phyloP scores from a whole-genome alignment of 2,329 filamentous ascomycete species.

The Zarea fungicola region DNA sequence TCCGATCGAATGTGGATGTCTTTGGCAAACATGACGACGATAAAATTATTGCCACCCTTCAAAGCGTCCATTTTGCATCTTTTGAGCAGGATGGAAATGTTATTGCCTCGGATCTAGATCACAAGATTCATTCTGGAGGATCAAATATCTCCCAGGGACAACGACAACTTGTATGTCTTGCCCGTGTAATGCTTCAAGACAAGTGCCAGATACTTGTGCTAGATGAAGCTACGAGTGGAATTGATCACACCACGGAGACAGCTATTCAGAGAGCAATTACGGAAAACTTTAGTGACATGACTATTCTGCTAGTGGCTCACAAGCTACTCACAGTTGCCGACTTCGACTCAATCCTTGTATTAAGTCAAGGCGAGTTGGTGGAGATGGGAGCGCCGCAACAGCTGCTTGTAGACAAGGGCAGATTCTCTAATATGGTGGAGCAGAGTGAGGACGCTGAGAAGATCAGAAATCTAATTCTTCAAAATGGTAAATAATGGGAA shows the following conservation, averaged over 20 bases:
- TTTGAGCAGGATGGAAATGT: not conserved
- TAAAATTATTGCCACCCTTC: slow-evolving; percentile 58
- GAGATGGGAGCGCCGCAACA: slow-evolving; percentile 56
- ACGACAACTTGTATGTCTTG: slow-evolving; percentile 63
- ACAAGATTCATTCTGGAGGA: slow-evolving; percentile 57
- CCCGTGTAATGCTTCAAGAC: slow-evolving; percentile 43
- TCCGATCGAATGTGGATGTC: slow-evolving; percentile 67
- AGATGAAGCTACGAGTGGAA: slow-evolving; percentile 66
- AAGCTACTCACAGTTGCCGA: slow-evolving; percentile 64
- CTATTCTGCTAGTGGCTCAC: slow-evolving; percentile 65
- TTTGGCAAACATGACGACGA: slow-evolving; percentile 60
- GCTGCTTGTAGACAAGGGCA: slow-evolving; percentile 44
- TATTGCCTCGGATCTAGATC: slow-evolving; percentile 43
- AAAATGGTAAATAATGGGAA: not conserved
- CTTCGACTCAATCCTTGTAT: slow-evolving; percentile 62
- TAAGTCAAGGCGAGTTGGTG: slow-evolving; percentile 57
- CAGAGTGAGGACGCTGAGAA: slow-evolving; percentile 2
- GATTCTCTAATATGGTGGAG: slow-evolving; percentile 47
- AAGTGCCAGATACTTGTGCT: slow-evolving; percentile 11
- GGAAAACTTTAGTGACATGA: slow-evolving; percentile 58
- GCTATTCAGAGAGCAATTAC: slow-evolving; percentile 64
- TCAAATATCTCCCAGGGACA: slow-evolving; percentile 66
- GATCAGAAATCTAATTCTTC: not conserved
- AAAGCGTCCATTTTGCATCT: slow-evolving; percentile 47
- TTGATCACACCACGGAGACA: slow-evolving; percentile 64